Conservation (phyloP, 164 flowering plant genomes). For the Nelumbo lutea region DNA sequence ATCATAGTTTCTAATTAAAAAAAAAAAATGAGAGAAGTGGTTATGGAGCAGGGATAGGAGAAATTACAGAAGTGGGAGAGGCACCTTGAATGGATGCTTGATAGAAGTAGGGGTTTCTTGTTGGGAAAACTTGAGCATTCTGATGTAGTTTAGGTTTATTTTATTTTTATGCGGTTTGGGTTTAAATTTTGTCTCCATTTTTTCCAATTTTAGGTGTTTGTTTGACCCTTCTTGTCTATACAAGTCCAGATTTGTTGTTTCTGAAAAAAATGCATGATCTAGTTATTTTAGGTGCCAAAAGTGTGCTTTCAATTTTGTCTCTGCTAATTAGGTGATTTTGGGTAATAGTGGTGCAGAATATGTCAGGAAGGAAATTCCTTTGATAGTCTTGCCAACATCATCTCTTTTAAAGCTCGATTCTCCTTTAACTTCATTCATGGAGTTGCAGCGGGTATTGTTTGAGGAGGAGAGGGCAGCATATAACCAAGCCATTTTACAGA, state of each 20-base stretch:
- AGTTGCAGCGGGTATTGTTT: conserved; percentile 73
- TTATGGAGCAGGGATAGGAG: no score
- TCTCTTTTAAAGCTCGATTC: conserved; percentile 63
- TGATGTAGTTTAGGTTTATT: no score
- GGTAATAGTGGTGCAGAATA: conserved; percentile 81
- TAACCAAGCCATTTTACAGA: conserved; percentile 65
- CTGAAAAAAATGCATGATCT: background rate
- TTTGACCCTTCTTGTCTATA: background rate
- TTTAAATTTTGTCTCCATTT: background rate
- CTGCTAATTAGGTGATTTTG: conserved; percentile 14
- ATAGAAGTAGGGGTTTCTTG: no score
- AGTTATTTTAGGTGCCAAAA: background rate
- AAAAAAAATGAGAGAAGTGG: no score
- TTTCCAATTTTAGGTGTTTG: background rate
- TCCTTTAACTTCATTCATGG: conserved; percentile 67
- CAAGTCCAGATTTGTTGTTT: conserved; percentile 1
- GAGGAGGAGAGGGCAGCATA: conserved; percentile 94
- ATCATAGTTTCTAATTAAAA: no score
- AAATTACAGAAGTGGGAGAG: no score
- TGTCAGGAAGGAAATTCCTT: conserved; percentile 85
- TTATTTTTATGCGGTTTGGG: background rate
- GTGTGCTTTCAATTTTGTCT: background rate
- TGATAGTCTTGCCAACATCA: conserved; percentile 59
- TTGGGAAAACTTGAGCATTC: no score
- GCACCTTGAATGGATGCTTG: no score